Evolutionary conservation across 208 protist species (phyloP), one percentile per base, ranked within the genome.

Genomic region (Herpetomonas samuelpessoai): DNA sequence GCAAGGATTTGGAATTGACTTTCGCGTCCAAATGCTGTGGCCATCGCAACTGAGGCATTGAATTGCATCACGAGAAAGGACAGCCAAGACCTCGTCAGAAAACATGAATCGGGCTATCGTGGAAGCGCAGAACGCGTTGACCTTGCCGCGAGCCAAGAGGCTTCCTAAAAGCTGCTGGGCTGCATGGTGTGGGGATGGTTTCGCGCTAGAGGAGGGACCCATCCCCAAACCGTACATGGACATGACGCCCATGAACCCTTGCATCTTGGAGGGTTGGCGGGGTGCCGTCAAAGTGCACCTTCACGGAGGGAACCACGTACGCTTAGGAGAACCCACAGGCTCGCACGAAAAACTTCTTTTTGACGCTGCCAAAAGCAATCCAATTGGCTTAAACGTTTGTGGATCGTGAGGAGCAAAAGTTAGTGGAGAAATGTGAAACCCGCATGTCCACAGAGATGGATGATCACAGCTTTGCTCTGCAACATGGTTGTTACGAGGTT

Each of bases 41-140:
- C 83, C 82, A 39, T 81, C 70, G 54, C 77, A 91, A 27, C 54
- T 74, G 45, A 92, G 71, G 12, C 63, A 74, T 59, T 90, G 77
- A 45, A 93, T 66, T 21, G 77, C 79, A 54, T 86, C 75, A 35
- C 80, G 71, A 4, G 86, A 88, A 29, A 80, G 77, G 0, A 81
- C 80, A 45, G 84, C 70, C 3, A 93, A 66, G 9, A 71, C 49
- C 38, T 88, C 82, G 31, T 66, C 72, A 0, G 76, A 85, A 57
- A 70, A 78, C 75, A 90, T 84, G 66, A 83, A 90, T 2, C 69
- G 66, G 24, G 74, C 67, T 18, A 88, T 71, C 21, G 69, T 62
- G 0, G 71, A 57, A 6, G 79, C 50, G 14, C 82, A 84, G 26
- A 84, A 81, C 26, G 52, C 65, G 61, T 88, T 84, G 1, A 83